A percentile compares a stretch with the other conserved stretches of the same genome.
Evolutionary conservation across 2,329 filamentous ascomycete genomes (phyloP).

Genomic region (Sporothrix sp.): DNA sequence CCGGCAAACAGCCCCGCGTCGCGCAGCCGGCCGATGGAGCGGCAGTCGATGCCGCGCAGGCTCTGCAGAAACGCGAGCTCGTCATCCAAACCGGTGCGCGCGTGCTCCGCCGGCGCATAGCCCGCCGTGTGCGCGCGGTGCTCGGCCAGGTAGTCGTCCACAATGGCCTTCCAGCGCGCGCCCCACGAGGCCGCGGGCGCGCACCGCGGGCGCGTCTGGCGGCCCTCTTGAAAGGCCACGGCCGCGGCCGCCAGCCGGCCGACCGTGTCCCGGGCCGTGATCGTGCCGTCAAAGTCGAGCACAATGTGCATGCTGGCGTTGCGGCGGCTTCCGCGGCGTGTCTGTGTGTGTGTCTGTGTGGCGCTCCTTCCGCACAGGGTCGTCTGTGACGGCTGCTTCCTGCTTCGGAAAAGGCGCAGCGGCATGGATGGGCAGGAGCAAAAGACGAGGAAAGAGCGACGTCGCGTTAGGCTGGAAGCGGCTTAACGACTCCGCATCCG

Average conservation of each 20-base stretch:
- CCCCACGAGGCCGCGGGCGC: conserved; percentile 26
- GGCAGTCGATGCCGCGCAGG: conserved; percentile 34
- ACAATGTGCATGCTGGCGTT: conserved; percentile 33
- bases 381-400: no score
- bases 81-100: conserved; percentile 27
- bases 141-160: conserved; percentile 37
- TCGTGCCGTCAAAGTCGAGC: conserved; percentile 52
- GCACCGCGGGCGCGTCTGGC: conserved; percentile 6
- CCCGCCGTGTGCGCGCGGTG: conserved; percentile 24
- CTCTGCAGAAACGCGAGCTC: conserved; percentile 37
- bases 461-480: no score
- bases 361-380: no score
- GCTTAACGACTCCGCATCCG: no score
- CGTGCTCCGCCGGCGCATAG: conserved; percentile 25
- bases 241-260: conserved; percentile 35
- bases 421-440: no score
- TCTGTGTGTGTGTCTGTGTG: no score
- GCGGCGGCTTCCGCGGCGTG: background rate
- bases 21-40: conserved; percentile 36
- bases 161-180: conserved; percentile 35
- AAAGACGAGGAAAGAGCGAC: no score
- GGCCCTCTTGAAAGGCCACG: conserved; percentile 27
- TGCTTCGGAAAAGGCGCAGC: no score
- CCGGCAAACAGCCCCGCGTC: conserved; percentile 36
- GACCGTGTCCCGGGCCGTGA: conserved; percentile 46